phyloP scores from a whole-genome alignment of 1,284 basidiomycete genomes.

The Trichosporon asahii region DNA sequence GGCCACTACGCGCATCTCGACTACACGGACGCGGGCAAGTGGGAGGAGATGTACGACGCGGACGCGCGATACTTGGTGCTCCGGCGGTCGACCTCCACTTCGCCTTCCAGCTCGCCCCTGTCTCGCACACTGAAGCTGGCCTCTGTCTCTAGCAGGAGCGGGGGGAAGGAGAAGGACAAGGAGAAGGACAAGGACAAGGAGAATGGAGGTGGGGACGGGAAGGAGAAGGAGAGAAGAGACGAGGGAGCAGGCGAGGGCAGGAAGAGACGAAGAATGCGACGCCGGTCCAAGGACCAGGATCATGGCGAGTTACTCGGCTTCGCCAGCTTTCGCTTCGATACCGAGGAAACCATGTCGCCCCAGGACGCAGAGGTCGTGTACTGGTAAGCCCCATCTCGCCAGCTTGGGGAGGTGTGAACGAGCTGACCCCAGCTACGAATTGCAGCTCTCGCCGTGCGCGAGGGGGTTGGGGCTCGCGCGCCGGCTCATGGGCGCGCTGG shows the following conservation, averaged over 20 bases:
- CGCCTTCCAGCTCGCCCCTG: not conserved
- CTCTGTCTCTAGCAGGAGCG: not conserved
- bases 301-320: constrained; percentile 38
- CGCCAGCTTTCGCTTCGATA: constrained; percentile 49
- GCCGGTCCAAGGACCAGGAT: not conserved
- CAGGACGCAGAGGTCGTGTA: constrained; percentile 45
- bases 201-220: not conserved
- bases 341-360: constrained; percentile 42
- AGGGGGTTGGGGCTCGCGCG: constrained; percentile 35
- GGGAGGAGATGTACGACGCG: constrained; percentile 45
- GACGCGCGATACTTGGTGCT: constrained; percentile 36
- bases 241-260: constrained; percentile 12
- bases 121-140: not conserved
- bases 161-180: constrained; percentile 11
- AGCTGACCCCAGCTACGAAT: constrained; percentile 42
- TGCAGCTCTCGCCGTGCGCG: constrained; percentile 32
- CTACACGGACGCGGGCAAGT: constrained; percentile 31
- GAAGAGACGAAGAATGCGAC: not conserved
- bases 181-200: constrained; percentile 15
- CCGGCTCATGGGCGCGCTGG: constrained; percentile 36
- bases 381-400: constrained; percentile 29
- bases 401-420: not conserved
- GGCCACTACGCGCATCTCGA: constrained; percentile 31
- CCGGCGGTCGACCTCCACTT: not conserved
- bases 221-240: constrained; percentile 15